A percentile compares a stretch with the other conserved stretches of the same genome.
Conservation (phyloP, 345 rosid species). For the Salix exigua region DNA sequence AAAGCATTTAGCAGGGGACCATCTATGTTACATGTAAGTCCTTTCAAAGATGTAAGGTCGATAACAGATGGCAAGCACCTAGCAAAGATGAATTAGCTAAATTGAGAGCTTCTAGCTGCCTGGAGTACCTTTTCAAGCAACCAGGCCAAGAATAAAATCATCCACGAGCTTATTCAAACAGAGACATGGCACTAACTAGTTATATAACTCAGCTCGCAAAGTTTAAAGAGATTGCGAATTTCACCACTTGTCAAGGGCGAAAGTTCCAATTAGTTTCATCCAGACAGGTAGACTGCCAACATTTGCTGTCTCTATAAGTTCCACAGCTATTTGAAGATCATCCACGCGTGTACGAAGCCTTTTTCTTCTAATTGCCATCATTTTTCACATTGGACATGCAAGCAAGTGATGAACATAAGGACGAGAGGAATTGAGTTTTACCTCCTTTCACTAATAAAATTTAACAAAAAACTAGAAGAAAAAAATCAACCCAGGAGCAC, state of each 20-base stretch:
- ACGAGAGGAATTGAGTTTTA: too few species aligned
- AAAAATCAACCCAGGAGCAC: background rate
- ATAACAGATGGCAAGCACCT: background rate
- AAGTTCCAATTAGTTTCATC: background rate
- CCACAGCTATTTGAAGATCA: background rate
- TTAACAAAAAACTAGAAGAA: background rate
- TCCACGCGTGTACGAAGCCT: background rate
- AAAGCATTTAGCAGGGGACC: background rate
- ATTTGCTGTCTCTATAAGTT: background rate
- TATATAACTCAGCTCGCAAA: background rate
- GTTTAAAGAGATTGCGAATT: background rate
- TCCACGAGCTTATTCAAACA: background rate
- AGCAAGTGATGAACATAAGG: background rate
- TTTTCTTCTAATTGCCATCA: background rate
- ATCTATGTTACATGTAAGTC: background rate
- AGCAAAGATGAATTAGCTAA: background rate
- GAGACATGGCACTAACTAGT: background rate
- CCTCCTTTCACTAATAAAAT: too few species aligned
- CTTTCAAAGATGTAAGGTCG: background rate
- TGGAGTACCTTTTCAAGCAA: background rate
- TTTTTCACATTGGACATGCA: background rate
- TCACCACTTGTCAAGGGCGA: background rate
- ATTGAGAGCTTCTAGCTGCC: background rate
- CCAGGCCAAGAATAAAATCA: background rate
- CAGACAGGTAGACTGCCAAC: background rate